These are phyloP conservation scores for Acacia melanoxylon DNA, from an alignment of 306 rosid species.

Conservation along the genomic window DNA sequence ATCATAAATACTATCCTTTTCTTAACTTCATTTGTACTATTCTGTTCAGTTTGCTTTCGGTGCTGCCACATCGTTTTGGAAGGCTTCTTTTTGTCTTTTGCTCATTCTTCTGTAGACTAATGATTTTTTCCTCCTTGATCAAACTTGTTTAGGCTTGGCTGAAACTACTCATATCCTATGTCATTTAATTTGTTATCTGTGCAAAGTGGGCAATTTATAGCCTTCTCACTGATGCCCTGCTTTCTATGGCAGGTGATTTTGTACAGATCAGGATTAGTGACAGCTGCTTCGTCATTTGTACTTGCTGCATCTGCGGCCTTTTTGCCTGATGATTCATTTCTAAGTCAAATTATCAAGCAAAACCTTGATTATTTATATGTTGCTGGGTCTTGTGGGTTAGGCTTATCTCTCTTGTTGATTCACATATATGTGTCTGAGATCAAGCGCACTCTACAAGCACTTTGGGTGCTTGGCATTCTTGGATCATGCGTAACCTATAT, in stretches of 20 bases:
- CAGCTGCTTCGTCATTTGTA: conserved; percentile 74
- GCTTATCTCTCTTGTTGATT: conserved; percentile 70
- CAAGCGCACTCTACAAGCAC: conserved; percentile 81
- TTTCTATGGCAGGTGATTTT: conserved; percentile 62
- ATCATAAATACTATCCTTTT: not conserved
- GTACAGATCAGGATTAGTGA: conserved; percentile 82
- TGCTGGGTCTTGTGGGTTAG: conserved; percentile 75
- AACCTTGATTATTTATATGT: conserved; percentile 56
- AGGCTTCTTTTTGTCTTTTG: not conserved
- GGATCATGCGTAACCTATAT: conserved; percentile 66
- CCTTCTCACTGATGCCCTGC: conserved; percentile 21
- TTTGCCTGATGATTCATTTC: conserved; percentile 44
- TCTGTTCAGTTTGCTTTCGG: not conserved
- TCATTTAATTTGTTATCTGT: not conserved
- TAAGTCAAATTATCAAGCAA: conserved; percentile 45
- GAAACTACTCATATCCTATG: not conserved
- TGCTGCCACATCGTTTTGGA: not conserved
- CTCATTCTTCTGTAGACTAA: not conserved
- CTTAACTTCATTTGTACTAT: not conserved
- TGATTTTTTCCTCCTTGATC: not conserved
- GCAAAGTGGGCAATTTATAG: not conserved
- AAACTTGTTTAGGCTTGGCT: not conserved
- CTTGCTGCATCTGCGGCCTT: conserved; percentile 67
- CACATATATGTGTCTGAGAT: conserved; percentile 82
- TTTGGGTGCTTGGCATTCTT: conserved; percentile 80